Base-by-base conservation (phyloP, 2,329 filamentous ascomycete genomes). In the Periconia sp. region DNA sequence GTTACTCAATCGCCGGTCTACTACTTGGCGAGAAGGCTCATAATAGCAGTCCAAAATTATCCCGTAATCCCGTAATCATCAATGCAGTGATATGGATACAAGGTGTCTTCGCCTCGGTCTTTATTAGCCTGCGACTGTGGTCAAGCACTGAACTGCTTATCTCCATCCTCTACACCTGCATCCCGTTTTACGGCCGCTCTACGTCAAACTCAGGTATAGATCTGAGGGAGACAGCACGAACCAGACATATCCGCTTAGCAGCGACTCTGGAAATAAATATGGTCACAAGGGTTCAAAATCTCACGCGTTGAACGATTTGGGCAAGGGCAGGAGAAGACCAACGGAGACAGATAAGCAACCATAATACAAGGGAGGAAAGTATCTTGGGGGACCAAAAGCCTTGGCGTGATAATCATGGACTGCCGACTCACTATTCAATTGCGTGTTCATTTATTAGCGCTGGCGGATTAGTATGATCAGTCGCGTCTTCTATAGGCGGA, bases 111-210 rank as follows among this genome's bases (percentile, higher is more conserved):
- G 59, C 56, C 10, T 46, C 46, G 13, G 9, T 64, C 6, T 62
- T 66, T 26, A 51, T 66, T 7, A 52, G 38, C 5, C 36, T 61
- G 16, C 52, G 63, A 32, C 31, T 67, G 5, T 67, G 61, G 62
- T 65, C 62, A 4, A 57, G 56, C 5, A 65, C 62, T 12, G 60
- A 75, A 52, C 56, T 76, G 36, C 72, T 73, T 39, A 79, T 78
- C 35, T 76, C 73, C 9, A 73, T 77, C 25, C 74, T 70, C 10
- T 79, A 73, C 19, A 77, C 76, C 45, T 78, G 81, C 63, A 80
- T 80, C 54, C 79, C 5, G 57, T 64, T 19, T 53, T 67, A 1
- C 60, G 62, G 2, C 63, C 62, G 10, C 69, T 75, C 48, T 81
- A 78, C 2, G 76, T 63, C 6, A 44, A 46, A 26, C 41, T 64